Evolutionary conservation across 208 protist genomes (phyloP).

Genomic region (Phytomonas sp.): DNA sequence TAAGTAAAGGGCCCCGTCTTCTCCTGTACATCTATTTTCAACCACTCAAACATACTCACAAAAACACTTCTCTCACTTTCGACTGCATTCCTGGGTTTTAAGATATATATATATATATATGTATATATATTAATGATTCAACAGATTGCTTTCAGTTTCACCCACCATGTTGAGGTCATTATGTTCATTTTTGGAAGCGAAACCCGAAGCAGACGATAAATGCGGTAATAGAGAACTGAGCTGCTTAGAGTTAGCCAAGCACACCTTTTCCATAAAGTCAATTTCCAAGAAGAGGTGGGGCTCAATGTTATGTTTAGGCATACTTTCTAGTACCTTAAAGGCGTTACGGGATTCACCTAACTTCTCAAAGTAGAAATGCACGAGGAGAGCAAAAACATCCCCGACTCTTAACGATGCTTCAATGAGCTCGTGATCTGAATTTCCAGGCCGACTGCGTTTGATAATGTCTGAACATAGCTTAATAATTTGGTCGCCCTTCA

Average conservation of each 20-base stretch:
- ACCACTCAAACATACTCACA: not conserved
- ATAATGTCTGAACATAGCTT: conserved; percentile 81
- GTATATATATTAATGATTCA: not conserved
- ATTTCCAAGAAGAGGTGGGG: conserved; percentile 86
- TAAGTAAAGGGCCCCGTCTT: not conserved
- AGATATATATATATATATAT: conserved; percentile 6
- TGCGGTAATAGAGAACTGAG: conserved; percentile 38
- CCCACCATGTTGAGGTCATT: conserved; percentile 9
- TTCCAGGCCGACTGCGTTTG: conserved; percentile 62
- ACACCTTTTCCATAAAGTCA: conserved; percentile 83
- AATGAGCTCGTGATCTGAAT: conserved; percentile 53
- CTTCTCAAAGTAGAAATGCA: conserved; percentile 88
- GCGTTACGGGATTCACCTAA: conserved; percentile 70
- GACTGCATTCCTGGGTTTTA: not conserved
- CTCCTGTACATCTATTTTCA: conserved; percentile 4
- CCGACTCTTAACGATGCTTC: conserved; percentile 85
- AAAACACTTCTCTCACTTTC: not conserved
- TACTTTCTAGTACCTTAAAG: conserved; percentile 86
- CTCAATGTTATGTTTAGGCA: conserved; percentile 83
- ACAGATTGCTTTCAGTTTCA: not conserved
- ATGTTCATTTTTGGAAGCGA: conserved; percentile 13
- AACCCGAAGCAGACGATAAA: conserved; percentile 5
- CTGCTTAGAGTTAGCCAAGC: conserved; percentile 60
- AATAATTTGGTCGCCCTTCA: conserved; percentile 61
- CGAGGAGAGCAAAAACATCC: conserved; percentile 93